These are phyloP conservation scores for Staphylotrichum tortipilum DNA, from an alignment of 495 filamentous ascomycete species.

Conservation along the genomic window DNA sequence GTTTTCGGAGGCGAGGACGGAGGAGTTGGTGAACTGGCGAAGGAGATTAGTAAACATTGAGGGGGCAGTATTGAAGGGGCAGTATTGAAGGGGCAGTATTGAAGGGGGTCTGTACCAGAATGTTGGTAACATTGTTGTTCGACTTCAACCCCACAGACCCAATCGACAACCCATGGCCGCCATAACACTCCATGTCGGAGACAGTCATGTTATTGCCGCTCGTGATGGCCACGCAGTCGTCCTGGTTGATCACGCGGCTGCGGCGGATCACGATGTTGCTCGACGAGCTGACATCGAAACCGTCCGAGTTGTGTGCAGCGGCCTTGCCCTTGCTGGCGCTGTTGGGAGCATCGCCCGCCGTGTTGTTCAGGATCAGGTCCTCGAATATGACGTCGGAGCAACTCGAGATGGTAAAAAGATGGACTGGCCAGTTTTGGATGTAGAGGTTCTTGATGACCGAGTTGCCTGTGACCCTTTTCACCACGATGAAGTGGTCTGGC, in stretches of 20 bases:
- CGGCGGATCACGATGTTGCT: constrained; percentile 41
- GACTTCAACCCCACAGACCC: constrained; percentile 52
- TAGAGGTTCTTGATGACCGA: too few relatives aligned
- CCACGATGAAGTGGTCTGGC: too few relatives aligned
- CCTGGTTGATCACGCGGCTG: constrained; percentile 47
- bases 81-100: too few relatives aligned
- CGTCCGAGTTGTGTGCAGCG: constrained; percentile 52
- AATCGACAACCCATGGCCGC: constrained; percentile 51
- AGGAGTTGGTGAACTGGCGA: too few relatives aligned
- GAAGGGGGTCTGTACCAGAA: constrained; percentile 46
- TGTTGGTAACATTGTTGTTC: constrained; percentile 46
- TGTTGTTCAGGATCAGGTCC: constrained; percentile 49
- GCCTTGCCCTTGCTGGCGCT: too few relatives aligned
- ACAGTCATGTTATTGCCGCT: constrained; percentile 28
- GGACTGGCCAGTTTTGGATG: too few relatives aligned
- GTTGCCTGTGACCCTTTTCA: too few relatives aligned
- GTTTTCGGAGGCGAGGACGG: constrained; percentile 46
- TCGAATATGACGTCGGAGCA: too few relatives aligned
- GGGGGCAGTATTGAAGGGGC: too few relatives aligned
- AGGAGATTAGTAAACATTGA: too few relatives aligned
- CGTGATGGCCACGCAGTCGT: constrained; percentile 50
- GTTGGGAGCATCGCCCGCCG: constrained; percentile 35
- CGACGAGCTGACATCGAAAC: constrained; percentile 44
- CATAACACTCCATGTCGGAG: constrained; percentile 28
- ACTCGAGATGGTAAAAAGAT: too few relatives aligned